These are phyloP conservation scores for Ottelia alismoides DNA, from an alignment of 106 monocot genomes.

Conservation along the genomic window DNA sequence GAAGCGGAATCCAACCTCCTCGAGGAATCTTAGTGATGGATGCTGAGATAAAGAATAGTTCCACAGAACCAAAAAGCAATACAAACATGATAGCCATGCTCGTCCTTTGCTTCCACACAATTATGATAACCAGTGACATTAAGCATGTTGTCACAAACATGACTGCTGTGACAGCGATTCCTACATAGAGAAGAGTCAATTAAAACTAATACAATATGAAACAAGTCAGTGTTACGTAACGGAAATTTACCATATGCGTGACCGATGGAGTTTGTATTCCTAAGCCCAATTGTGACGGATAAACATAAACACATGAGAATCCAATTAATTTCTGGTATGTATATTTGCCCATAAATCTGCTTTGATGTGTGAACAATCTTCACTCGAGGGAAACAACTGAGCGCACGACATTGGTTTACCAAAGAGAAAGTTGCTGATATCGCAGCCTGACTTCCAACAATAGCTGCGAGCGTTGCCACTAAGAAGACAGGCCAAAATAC, in stretches of 20 bases:
- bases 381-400: slow-evolving; percentile 73
- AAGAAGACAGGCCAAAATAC: slow-evolving; percentile 85
- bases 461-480: slow-evolving; percentile 56
- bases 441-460: slow-evolving; percentile 81
- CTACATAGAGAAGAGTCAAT: slow-evolving; percentile 11
- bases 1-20: slow-evolving; percentile 78
- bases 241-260: slow-evolving; percentile 62
- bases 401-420: slow-evolving; percentile 56
- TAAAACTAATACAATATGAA: neutral
- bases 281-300: slow-evolving; percentile 46
- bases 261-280: slow-evolving; percentile 54
- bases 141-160: slow-evolving; percentile 61
- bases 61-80: slow-evolving; percentile 40
- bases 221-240: neutral
- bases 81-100: slow-evolving; percentile 23
- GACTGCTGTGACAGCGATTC: slow-evolving; percentile 45
- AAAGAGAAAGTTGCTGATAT: slow-evolving; percentile 77
- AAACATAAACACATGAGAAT: slow-evolving; percentile 62
- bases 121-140: slow-evolving; percentile 63
- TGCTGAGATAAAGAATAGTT: slow-evolving; percentile 47
- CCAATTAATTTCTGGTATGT: slow-evolving; percentile 83
- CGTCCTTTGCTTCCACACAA: slow-evolving; percentile 58
- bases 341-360: slow-evolving; percentile 59
- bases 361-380: slow-evolving; percentile 74
- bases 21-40: slow-evolving; percentile 47